Evolutionary conservation across 2,329 filamentous ascomycete species (phyloP).

Genomic region (Trichophyton verrucosum): DNA sequence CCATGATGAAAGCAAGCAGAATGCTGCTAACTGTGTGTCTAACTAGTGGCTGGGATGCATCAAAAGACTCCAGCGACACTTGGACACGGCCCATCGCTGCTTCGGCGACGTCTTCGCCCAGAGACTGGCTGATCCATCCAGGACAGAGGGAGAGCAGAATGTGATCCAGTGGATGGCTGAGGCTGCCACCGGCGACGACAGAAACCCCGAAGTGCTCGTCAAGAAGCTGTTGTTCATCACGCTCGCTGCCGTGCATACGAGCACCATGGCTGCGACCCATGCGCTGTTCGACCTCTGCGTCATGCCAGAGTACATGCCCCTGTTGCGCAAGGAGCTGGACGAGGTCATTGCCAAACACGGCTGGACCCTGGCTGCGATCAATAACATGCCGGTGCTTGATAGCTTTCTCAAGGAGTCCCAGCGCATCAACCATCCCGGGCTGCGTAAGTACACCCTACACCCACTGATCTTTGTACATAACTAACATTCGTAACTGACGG

Average conservation of each 20-base stretch:
- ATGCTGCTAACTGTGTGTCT: no score
- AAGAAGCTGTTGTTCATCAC: slow-evolving; percentile 8
- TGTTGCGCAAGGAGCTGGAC: slow-evolving; percentile 10
- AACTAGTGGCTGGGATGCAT: no score
- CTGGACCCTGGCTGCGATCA: no score
- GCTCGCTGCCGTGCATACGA: slow-evolving; percentile 14
- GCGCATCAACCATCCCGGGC: slow-evolving; percentile 12
- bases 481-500: no score
- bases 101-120: no score
- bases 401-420: slow-evolving; percentile 18
- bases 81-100: no score
- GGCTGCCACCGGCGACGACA: neutral
- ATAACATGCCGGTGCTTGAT: slow-evolving; percentile 9
- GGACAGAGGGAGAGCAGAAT: no score
- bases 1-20: neutral
- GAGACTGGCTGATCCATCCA: no score
- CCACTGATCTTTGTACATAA: no score
- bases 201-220: slow-evolving; percentile 8
- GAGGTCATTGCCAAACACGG: no score
- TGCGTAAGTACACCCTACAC: slow-evolving; percentile 7
- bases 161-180: slow-evolving; percentile 1
- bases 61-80: no score
- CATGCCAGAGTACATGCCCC: slow-evolving; percentile 14
- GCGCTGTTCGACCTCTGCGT: slow-evolving; percentile 15
- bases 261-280: slow-evolving; percentile 10